Evolutionary conservation across 2,329 filamentous ascomycete genomes (phyloP).

Genomic region (Ophiostoma pallidulum): DNA sequence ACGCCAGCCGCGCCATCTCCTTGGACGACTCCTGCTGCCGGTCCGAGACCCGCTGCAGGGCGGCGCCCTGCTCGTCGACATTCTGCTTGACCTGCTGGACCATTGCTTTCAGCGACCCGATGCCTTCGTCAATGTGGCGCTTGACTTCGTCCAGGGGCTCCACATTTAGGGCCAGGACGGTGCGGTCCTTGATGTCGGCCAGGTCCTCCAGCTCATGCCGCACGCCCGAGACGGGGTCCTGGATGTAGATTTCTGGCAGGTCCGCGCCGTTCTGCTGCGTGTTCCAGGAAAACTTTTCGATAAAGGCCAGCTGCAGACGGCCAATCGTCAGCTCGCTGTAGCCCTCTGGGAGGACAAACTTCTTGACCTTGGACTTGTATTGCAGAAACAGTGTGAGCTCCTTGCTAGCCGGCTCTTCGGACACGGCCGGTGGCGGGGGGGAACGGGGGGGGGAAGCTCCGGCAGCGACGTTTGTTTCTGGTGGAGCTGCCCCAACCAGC

Average conservation of each 20-base stretch:
- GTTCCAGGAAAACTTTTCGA: slow-evolving; percentile 99
- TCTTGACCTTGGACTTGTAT: slow-evolving; percentile 96
- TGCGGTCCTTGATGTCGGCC: slow-evolving; percentile 84
- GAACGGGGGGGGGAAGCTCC: not conserved
- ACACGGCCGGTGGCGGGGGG: not conserved
- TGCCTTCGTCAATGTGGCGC: slow-evolving; percentile 85
- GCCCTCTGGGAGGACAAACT: slow-evolving; percentile 81
- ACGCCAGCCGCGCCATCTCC: slow-evolving; percentile 59
- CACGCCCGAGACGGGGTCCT: slow-evolving; percentile 92
- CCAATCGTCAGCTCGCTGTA: slow-evolving; percentile 78
- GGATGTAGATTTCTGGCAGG: slow-evolving; percentile 93
- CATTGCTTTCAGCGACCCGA: slow-evolving; percentile 68
- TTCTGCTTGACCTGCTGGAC: slow-evolving; percentile 81
- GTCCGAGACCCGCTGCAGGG: slow-evolving; percentile 80
- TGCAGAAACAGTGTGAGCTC: slow-evolving; percentile 90
- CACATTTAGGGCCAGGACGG: slow-evolving; percentile 88
- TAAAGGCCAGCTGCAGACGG: slow-evolving; percentile 86
- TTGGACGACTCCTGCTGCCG: slow-evolving; percentile 82
- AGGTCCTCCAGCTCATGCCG: slow-evolving; percentile 93
- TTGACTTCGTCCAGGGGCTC: slow-evolving; percentile 94
- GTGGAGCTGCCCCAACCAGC: slow-evolving; percentile 1
- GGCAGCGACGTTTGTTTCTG: not conserved
- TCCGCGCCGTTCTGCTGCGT: slow-evolving; percentile 90
- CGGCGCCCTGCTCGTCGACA: slow-evolving; percentile 71
- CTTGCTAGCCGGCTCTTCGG: slow-evolving; percentile 45